Evolutionary conservation across 2,329 filamentous ascomycete genomes (phyloP), one percentile per base, ranked within the genome.

Genomic region (Didymella keratinophila): DNA sequence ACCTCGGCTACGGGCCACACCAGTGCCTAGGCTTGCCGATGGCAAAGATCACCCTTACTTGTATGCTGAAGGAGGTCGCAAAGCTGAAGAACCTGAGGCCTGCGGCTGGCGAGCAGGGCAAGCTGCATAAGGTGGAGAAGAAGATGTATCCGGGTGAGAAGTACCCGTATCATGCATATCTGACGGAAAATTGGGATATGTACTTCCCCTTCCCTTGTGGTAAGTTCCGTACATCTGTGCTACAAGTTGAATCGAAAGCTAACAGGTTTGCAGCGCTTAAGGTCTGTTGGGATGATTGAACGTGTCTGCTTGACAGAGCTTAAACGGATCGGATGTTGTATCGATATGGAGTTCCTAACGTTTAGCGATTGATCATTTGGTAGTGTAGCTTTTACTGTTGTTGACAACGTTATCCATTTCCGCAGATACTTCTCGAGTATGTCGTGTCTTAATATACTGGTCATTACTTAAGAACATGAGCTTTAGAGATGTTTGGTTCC

Each of bases 151-250:
- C 18, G 62, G 73, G 25, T 7, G 62, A 75, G 41, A 68, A 70
- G 58, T 64, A 78, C 49, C 68, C 71, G 11, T 81, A 78, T 58
- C 76, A 80, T 68, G 73, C 74, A 23, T 83, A 81, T 58, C 64
- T 83, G 73, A 81, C 78, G 34, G 80, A 81, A 73, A 78, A 79
- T 50, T 79, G 78, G 76, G 78, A 81, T 71, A 73, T 71, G 65
- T 80, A 75, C 65, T 81, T 79, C 66, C 79, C 79, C 39, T 81
- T 82, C 57, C 80, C 80, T 49, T 78, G 76, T 52, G 75, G 80
- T 81, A 70, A 79, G 80, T 78, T 69, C 4, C 34, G 18, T 18
- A 4, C 20, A n/a, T 37, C 18, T n/a, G 43, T 2, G 8, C 23
- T 4, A 2, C 20, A 5, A 36, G 4, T 30, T n/a, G 21, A 25